phyloP scores from a whole-genome alignment of 2,329 filamentous ascomycete genomes.

The Claviceps digitariae region DNA sequence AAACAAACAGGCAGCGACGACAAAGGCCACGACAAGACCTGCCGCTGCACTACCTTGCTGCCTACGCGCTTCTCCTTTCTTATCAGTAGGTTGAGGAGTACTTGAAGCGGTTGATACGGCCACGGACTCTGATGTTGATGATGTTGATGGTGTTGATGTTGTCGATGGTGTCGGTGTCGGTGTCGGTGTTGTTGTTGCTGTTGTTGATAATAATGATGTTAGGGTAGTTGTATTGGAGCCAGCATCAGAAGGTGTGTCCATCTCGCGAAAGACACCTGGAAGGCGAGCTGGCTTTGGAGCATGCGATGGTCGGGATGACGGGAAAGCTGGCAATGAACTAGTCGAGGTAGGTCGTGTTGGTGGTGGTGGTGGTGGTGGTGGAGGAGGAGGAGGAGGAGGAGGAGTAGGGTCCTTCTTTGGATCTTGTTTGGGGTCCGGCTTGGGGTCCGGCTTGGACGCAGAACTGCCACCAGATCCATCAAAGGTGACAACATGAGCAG shows the following conservation, averaged over 20 bases:
- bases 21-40: conserved; percentile 41
- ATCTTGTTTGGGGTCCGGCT: too few species aligned
- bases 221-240: conserved; percentile 1
- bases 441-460: conserved; percentile 10
- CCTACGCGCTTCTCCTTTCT: conserved; percentile 31
- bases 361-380: background rate
- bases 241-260: conserved; percentile 20
- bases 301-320: conserved; percentile 4
- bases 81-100: conserved; percentile 20
- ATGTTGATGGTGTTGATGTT: background rate
- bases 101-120: conserved; percentile 15
- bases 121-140: conserved; percentile 6
- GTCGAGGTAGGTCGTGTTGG: background rate
- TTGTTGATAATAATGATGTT: background rate
- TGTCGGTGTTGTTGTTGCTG: too few species aligned
- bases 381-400: conserved; percentile 4
- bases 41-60: conserved; percentile 37
- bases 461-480: conserved; percentile 27
- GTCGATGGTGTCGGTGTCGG: too few species aligned
- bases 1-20: conserved; percentile 37
- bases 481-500: conserved; percentile 54
- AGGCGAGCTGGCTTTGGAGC: conserved; percentile 14
- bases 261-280: conserved; percentile 43
- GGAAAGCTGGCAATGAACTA: too few species aligned
- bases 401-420: background rate